Evolutionary conservation across 2,329 filamentous ascomycete genomes (phyloP).

Genomic region (Hansfordia pulvinata): DNA sequence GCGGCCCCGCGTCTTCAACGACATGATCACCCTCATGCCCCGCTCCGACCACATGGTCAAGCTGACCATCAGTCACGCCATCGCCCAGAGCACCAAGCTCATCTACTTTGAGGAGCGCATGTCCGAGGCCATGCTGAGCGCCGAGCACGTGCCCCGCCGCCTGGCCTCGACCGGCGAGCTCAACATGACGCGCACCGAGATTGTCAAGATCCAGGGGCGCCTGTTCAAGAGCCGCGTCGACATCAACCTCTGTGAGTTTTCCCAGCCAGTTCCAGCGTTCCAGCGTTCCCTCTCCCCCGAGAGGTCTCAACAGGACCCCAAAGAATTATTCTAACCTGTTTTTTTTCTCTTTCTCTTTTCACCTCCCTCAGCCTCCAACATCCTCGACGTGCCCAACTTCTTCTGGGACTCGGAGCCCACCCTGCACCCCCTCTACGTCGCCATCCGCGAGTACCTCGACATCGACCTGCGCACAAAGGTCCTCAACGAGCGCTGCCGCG

Average conservation of each 20-base stretch:
- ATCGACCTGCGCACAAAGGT: conserved; percentile 94
- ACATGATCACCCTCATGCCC: conserved; percentile 95
- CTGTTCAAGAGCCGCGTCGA: conserved; percentile 92
- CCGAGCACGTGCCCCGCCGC: conserved; percentile 81
- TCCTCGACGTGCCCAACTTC: conserved; percentile 91
- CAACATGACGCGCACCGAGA: conserved; percentile 82
- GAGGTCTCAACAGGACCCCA: too few species aligned
- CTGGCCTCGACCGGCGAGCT: conserved; percentile 81
- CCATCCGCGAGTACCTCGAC: conserved; percentile 92
- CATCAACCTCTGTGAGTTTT: conserved; percentile 83
- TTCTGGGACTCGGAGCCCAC: conserved; percentile 98
- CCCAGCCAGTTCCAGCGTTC: too few species aligned
- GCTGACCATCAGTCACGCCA: conserved; percentile 91
- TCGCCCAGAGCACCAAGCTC: conserved; percentile 92
- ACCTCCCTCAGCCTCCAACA: conserved; percentile 95
- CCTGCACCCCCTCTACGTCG: conserved; percentile 83
- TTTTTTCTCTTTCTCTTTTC: neutral
- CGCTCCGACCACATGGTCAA: conserved; percentile 97
- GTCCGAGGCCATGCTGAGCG: conserved; percentile 85
- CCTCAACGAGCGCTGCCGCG: conserved; percentile 89
- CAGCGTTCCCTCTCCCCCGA: neutral
- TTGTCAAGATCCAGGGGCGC: conserved; percentile 80
- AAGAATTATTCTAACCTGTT: too few species aligned
- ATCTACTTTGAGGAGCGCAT: conserved; percentile 95
- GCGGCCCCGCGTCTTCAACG: conserved; percentile 87